Base-by-base conservation (phyloP, 2,329 filamentous ascomycete genomes). In the Myriosclerotinia curreyana region DNA sequence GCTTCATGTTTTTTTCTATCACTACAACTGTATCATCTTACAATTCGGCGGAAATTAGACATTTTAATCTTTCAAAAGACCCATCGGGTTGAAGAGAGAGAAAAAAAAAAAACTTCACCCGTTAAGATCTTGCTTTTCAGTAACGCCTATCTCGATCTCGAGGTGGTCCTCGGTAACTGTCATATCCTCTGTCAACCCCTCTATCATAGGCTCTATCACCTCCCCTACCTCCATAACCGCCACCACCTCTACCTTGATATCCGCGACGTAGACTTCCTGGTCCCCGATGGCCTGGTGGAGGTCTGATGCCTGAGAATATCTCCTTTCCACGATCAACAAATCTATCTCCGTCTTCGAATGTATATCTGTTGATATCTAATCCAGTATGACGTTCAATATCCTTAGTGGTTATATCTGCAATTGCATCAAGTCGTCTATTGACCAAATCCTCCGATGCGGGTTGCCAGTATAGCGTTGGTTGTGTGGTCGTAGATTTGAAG, bases 321-420 rank as follows among this genome's bases (percentile, higher is more conserved):
- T 92, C 90, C 20, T 85, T 85, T 17, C 89, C 90, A 62, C 87
- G 82, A 74, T 92, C 89, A 52, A 92, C 88, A 62, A 92, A 85
- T 7, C 76, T 72, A 66, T 87, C 84, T 0, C 80, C 81, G 64
- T 86, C 79, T 74, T 92, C 88, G 70, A 92, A 92, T 0, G 87
- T 88, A 74, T 91, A 92, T 40, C 89, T 81, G 73, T 90, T 70
- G 46, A 71, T 80, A 76, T 67, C 79, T 76, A 66, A 79, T 74
- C 67, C 80, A 20, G 76, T 77, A 17, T 78, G 76, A 17, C 71
- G 73, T 40, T 72, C 73, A 20, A 76, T 70, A 42, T 78, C 74
- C 65, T 78, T 76, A 20, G 73, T 75, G 6, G 77, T 72, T 3
- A 80, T 70, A 49, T 75, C 72, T 20, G 82, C 79, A 20, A 90